Evolutionary conservation across 176 grass and related monocot species (phyloP).

Genomic region (Otatea glauca): DNA sequence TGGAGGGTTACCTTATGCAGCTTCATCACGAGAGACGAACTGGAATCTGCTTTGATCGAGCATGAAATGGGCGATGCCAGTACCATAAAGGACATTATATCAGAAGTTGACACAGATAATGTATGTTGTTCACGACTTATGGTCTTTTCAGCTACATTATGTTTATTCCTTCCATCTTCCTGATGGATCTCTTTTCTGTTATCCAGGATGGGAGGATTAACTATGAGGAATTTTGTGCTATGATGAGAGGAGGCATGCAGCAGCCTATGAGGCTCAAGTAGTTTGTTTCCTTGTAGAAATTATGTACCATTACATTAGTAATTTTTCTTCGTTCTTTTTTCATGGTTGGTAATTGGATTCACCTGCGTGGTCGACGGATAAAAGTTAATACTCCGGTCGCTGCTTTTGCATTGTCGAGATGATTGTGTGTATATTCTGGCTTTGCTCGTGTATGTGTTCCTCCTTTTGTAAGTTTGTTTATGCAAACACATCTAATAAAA

Average conservation of each 20-base stretch:
- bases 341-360: background rate
- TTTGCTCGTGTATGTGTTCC: constrained; percentile 24
- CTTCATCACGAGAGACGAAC: constrained; percentile 95
- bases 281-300: constrained; percentile 37
- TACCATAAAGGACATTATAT: constrained; percentile 95
- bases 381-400: constrained; percentile 29
- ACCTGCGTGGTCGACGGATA: background rate
- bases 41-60: constrained; percentile 87
- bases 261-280: constrained; percentile 84
- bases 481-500: constrained; percentile 50
- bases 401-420: constrained; percentile 49
- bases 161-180: constrained; percentile 18
- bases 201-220: constrained; percentile 94
- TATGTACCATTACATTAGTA: constrained; percentile 38
- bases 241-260: constrained; percentile 93
- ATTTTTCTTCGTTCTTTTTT: constrained; percentile 34
- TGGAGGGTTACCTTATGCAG: constrained; percentile 48
- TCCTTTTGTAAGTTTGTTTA: constrained; percentile 44
- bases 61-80: constrained; percentile 86
- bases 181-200: constrained; percentile 37
- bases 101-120: constrained; percentile 94
- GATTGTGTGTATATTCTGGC: constrained; percentile 58
- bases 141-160: background rate
- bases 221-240: constrained; percentile 96
- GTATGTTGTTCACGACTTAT: constrained; percentile 43